Percentiles rank a stretch among this genome's conserved stretches.
Conservation (phyloP, 2,329 filamentous ascomycete genomes). For the Blastomyces percursus region DNA sequence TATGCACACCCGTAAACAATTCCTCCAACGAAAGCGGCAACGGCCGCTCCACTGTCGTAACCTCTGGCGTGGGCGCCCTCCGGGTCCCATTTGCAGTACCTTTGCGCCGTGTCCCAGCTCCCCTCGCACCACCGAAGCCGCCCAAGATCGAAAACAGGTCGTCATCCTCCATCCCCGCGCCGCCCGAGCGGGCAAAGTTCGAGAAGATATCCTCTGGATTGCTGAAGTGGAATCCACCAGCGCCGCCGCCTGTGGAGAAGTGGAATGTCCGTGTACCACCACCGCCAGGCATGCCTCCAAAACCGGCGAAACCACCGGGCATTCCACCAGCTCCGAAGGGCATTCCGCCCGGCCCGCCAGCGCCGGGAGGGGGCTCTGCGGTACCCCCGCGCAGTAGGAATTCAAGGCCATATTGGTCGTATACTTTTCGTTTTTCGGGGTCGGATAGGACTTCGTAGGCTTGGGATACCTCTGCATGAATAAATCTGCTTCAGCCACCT, state of each 20-base stretch:
- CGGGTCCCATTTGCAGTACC: constrained; percentile 21
- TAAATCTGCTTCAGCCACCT: constrained; percentile 11
- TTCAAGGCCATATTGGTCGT: constrained; percentile 90
- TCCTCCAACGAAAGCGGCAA: constrained; percentile 78
- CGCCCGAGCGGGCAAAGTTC: constrained; percentile 60
- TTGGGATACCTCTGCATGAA: constrained; percentile 67
- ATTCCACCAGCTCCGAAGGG: constrained; percentile 46
- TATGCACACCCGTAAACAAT: constrained; percentile 71
- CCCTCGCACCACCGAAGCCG: constrained; percentile 36
- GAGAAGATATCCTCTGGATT: constrained; percentile 75
- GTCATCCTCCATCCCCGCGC: constrained; percentile 42
- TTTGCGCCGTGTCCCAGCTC: constrained; percentile 26
- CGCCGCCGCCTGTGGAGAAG: constrained; percentile 42
- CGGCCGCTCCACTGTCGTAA: constrained; percentile 79
- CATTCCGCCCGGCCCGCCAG: constrained; percentile 27
- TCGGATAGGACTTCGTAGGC: constrained; percentile 97
- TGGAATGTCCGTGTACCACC: constrained; percentile 37
- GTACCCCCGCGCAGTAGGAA: constrained; percentile 74
- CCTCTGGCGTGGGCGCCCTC: constrained; percentile 57
- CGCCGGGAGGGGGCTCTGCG: constrained; percentile 52
- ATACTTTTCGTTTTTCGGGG: constrained; percentile 89
- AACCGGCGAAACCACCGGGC: constrained; percentile 42
- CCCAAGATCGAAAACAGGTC: constrained; percentile 47
- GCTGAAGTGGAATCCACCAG: constrained; percentile 66
- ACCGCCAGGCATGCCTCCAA: constrained; percentile 43